phyloP scores from a whole-genome alignment of 805 yeast species.

The Lachancea meyersii region DNA sequence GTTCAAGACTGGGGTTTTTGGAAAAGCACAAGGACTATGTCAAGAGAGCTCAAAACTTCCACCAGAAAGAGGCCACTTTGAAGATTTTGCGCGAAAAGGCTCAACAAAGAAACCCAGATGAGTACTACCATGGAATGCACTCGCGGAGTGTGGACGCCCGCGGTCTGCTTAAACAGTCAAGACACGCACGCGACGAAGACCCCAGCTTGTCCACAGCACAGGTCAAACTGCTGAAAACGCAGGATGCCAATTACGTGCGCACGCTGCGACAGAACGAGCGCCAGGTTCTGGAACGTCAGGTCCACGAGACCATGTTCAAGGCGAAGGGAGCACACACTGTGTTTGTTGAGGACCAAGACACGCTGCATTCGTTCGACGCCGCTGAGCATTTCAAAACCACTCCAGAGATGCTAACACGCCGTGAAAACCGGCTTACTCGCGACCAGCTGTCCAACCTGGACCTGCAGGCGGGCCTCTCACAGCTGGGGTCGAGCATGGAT shows the following conservation, averaged over 20 bases:
- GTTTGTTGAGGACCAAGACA: constrained; percentile 62
- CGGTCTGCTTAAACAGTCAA: constrained; percentile 62
- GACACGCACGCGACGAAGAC: constrained; percentile 45
- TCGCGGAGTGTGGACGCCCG: constrained; percentile 56
- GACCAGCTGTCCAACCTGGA: constrained; percentile 43
- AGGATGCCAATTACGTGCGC: constrained; percentile 80
- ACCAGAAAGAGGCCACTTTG: constrained; percentile 51
- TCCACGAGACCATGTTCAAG: constrained; percentile 42
- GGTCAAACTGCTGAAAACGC: constrained; percentile 77
- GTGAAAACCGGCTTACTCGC: constrained; percentile 64
- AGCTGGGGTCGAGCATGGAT: constrained; percentile 15
- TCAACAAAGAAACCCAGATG: constrained; percentile 79
- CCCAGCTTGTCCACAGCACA: constrained; percentile 58
- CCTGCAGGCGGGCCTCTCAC: constrained; percentile 3
- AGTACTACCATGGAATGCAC: constrained; percentile 92
- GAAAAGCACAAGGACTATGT: constrained; percentile 89
- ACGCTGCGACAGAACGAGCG: constrained; percentile 68
- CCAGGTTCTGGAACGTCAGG: constrained; percentile 50
- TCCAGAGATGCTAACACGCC: constrained; percentile 48
- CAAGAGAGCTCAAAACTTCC: constrained; percentile 62
- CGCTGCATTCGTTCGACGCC: constrained; percentile 54
- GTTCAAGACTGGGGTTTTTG: constrained; percentile 73
- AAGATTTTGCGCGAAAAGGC: constrained; percentile 72
- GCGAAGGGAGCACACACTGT: constrained; percentile 76
- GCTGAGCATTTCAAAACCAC: constrained; percentile 68